A percentile compares a stretch with the other conserved stretches of the same genome.
These are phyloP conservation scores for Diaporthe destruens DNA, from an alignment of 2,329 filamentous ascomycete genomes.

Conservation along the genomic window DNA sequence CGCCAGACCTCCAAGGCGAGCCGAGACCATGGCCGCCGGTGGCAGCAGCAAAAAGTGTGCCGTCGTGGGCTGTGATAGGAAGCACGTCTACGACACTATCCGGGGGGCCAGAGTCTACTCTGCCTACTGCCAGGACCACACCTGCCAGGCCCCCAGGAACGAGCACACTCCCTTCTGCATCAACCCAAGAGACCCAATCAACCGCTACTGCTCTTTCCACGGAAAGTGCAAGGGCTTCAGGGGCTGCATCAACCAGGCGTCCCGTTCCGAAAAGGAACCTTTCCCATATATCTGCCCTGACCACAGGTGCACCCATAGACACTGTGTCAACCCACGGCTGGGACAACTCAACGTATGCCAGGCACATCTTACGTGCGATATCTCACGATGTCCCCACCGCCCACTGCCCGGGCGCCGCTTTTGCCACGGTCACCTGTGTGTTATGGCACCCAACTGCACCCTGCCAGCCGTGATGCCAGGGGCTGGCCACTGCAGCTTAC, in stretches of 20 bases:
- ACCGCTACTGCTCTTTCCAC: slow-evolving; percentile 40
- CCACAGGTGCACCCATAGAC: slow-evolving; percentile 34
- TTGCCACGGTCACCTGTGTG: slow-evolving; percentile 34
- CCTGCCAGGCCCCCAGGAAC: slow-evolving; percentile 36
- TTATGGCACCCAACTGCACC: slow-evolving; percentile 25
- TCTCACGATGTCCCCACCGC: slow-evolving; percentile 22
- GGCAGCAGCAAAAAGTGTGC: slow-evolving; percentile 19
- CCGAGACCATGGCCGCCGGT: slow-evolving; percentile 27
- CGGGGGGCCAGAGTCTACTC: slow-evolving; percentile 15
- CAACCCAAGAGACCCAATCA: slow-evolving; percentile 35
- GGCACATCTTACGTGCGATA: slow-evolving; percentile 38
- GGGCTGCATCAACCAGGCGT: slow-evolving; percentile 29
- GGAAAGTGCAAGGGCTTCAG: slow-evolving; percentile 34
- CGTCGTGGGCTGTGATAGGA: slow-evolving; percentile 23
- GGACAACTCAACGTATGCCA: slow-evolving; percentile 22
- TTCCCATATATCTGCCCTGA: slow-evolving; percentile 35
- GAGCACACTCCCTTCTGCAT: slow-evolving; percentile 38
- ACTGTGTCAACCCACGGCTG: slow-evolving; percentile 13
- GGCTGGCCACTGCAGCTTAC: slow-evolving; percentile 26
- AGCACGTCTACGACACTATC: slow-evolving; percentile 26
- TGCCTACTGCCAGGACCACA: slow-evolving; percentile 40
- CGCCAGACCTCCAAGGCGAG: slow-evolving; percentile 13
- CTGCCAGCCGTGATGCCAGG: slow-evolving; percentile 11
- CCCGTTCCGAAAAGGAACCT: slow-evolving; percentile 28
- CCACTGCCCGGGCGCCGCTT: slow-evolving; percentile 32